Evolutionary conservation across 1,139 yeast species (phyloP).

Genomic region (Saccharomyces uvarum): DNA sequence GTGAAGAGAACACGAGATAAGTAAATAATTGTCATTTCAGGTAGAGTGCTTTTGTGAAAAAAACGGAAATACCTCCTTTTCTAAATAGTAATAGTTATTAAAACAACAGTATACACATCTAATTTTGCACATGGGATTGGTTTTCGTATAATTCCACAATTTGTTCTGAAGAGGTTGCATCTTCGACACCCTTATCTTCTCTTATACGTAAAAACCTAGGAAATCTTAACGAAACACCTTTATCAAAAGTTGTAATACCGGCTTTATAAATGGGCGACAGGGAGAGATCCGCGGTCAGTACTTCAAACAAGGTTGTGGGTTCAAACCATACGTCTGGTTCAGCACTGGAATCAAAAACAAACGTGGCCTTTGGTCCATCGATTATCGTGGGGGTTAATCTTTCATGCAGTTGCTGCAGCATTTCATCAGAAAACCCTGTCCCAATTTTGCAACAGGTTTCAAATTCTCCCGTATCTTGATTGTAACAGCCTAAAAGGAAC

Average conservation of each 20-base stretch:
- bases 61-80: neutral
- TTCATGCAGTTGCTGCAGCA: conserved; percentile 52
- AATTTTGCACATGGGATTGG: conserved; percentile 42
- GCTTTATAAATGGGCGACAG: conserved; percentile 90
- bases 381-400: conserved; percentile 64
- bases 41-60: neutral
- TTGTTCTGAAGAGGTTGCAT: conserved; percentile 83
- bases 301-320: conserved; percentile 81
- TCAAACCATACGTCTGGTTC: conserved; percentile 96
- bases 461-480: conserved; percentile 81
- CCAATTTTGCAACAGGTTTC: conserved; percentile 97
- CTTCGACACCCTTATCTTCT: conserved; percentile 82
- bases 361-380: conserved; percentile 58
- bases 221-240: conserved; percentile 84
- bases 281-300: conserved; percentile 87
- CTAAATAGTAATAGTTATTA: neutral
- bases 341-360: conserved; percentile 62
- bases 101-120: neutral
- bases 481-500: conserved; percentile 80
- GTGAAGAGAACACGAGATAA: neutral
- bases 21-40: neutral
- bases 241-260: conserved; percentile 67
- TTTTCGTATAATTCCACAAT: conserved; percentile 82
- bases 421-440: conserved; percentile 91
- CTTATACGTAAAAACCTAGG: conserved; percentile 82